These are phyloP conservation scores for Fomitopsis pinicola DNA, from an alignment of 1,284 basidiomycete species.

Conservation along the genomic window DNA sequence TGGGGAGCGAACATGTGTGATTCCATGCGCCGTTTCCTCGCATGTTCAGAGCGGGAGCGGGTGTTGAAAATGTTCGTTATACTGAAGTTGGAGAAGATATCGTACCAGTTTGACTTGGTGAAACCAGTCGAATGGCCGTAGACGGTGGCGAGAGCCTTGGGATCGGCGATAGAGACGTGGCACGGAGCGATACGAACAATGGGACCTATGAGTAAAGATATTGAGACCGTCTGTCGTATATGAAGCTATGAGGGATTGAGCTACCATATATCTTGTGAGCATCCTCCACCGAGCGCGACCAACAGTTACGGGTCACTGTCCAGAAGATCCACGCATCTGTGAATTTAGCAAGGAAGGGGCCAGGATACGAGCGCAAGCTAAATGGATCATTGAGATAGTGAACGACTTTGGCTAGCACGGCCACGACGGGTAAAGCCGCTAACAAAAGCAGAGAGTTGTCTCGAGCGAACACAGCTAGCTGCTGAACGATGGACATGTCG, in stretches of 20 bases:
- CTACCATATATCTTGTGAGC: background rate
- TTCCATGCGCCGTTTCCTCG: conserved; percentile 82
- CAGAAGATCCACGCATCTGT: conserved; percentile 63
- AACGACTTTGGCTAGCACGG: too few relatives aligned
- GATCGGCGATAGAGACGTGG: conserved; percentile 79
- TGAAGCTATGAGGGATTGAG: too few relatives aligned
- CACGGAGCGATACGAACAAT: conserved; percentile 81
- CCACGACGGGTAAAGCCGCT: too few relatives aligned
- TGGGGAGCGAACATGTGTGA: conserved; percentile 82
- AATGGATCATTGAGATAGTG: conserved; percentile 50
- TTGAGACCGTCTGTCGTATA: too few relatives aligned
- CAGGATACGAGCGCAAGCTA: conserved; percentile 56
- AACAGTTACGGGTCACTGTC: background rate
- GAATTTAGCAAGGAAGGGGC: conserved; percentile 71
- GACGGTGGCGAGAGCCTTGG: conserved; percentile 64
- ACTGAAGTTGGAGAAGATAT: conserved; percentile 52
- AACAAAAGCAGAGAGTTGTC: too few relatives aligned
- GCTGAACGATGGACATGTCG: too few relatives aligned
- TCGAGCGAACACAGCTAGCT: too few relatives aligned
- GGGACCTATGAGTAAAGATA: conserved; percentile 36
- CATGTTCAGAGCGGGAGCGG: conserved; percentile 66
- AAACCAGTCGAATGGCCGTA: conserved; percentile 75
- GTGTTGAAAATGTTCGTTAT: conserved; percentile 47
- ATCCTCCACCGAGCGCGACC: background rate
- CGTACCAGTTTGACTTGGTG: conserved; percentile 74